A percentile compares a stretch with the other conserved stretches of the same genome.
Conservation (phyloP, 495 filamentous ascomycete species). For the Pyrenula massariospora region DNA sequence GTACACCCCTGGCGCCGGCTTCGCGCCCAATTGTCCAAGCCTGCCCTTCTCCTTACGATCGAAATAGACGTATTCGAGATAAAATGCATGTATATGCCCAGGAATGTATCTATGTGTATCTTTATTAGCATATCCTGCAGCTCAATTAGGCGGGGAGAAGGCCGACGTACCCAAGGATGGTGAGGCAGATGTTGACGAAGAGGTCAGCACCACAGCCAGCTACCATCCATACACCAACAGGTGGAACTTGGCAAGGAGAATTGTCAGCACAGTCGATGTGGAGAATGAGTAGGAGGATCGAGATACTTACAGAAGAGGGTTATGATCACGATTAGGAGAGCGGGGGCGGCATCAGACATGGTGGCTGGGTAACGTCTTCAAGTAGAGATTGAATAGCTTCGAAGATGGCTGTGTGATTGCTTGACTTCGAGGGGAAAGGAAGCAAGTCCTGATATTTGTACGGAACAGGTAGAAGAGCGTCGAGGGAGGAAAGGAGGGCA, state of each 20-base stretch:
- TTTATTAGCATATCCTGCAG: too few relatives aligned
- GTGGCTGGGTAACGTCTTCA: background rate
- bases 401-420: background rate
- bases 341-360: constrained; percentile 15
- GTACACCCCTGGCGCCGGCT: constrained; percentile 62
- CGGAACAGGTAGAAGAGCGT: background rate
- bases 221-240: constrained; percentile 51
- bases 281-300: background rate
- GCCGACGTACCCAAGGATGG: constrained; percentile 42
- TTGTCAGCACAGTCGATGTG: constrained; percentile 2
- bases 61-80: constrained; percentile 81
- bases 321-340: constrained; percentile 39
- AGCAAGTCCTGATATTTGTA: background rate
- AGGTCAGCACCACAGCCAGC: constrained; percentile 53
- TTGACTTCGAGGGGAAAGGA: background rate
- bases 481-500: background rate
- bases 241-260: constrained; percentile 38
- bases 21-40: constrained; percentile 30
- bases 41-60: constrained; percentile 48
- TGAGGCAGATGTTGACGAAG: constrained; percentile 52
- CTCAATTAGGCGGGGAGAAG: constrained; percentile 1
- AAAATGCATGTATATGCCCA: constrained; percentile 83
- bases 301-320: constrained; percentile 42
- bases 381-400: background rate
- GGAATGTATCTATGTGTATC: constrained; percentile 56